These are phyloP conservation scores for Exophiala xenobiotica DNA, from an alignment of 2,329 filamentous ascomycete species.

Conservation along the genomic window DNA sequence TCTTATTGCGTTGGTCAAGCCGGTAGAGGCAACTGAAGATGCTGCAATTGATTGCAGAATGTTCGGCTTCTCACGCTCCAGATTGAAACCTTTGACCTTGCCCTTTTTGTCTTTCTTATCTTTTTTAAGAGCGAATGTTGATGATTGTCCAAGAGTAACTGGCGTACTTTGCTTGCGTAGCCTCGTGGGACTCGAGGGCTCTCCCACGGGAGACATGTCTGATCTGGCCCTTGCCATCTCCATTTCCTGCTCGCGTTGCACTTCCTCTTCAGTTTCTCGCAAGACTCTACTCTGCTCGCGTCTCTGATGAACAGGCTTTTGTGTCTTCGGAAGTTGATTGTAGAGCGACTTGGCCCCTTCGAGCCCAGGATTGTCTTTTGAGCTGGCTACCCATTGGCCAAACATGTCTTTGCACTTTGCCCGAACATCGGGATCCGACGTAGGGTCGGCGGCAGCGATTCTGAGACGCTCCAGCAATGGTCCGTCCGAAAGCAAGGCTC, in stretches of 20 bases:
- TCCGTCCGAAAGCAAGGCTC: slow-evolving; percentile 77
- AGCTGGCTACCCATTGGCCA: slow-evolving; percentile 76
- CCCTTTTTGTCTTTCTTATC: slow-evolving; percentile 45
- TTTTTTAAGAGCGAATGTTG: slow-evolving; percentile 27
- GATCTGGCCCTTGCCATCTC: slow-evolving; percentile 19
- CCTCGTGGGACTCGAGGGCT: slow-evolving; percentile 22
- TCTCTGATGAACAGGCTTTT: slow-evolving; percentile 62
- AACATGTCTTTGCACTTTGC: slow-evolving; percentile 87
- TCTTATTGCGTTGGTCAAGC: slow-evolving; percentile 81
- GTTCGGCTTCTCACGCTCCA: slow-evolving; percentile 81
- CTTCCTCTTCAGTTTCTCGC: slow-evolving; percentile 71
- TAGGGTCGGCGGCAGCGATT: slow-evolving; percentile 78
- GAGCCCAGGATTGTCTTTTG: slow-evolving; percentile 77
- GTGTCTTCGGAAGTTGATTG: slow-evolving; percentile 64
- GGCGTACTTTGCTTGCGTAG: slow-evolving; percentile 26
- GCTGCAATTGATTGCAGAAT: slow-evolving; percentile 89
- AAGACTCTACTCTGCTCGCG: slow-evolving; percentile 81
- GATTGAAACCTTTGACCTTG: slow-evolving; percentile 65
- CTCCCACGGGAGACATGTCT: slow-evolving; percentile 13
- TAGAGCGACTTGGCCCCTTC: slow-evolving; percentile 78
- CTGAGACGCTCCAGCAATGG: slow-evolving; percentile 86
- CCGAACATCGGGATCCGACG: slow-evolving; percentile 82
- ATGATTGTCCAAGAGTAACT: slow-evolving; percentile 25
- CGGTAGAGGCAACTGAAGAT: slow-evolving; percentile 85
- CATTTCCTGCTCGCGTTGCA: slow-evolving; percentile 54